Conservation (phyloP, 306 rosid genomes). For the Crotalaria pallida region DNA sequence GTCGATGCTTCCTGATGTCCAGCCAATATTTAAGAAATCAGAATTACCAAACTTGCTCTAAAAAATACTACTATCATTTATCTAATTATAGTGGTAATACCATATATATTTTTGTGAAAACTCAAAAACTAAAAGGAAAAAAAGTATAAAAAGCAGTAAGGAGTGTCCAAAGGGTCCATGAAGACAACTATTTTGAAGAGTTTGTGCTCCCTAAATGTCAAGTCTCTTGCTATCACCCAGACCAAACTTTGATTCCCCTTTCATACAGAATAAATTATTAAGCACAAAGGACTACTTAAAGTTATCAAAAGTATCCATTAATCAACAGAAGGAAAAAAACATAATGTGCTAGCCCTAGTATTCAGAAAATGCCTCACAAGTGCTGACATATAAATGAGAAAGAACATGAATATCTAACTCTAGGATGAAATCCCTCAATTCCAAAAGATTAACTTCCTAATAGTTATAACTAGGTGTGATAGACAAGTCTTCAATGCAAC, state of each 20-base stretch:
- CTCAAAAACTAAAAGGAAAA: not conserved
- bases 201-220: not conserved
- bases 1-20: not conserved
- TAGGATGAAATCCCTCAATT: not conserved
- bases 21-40: not conserved
- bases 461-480: not conserved
- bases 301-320: not conserved
- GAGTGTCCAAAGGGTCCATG: not conserved
- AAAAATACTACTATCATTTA: not conserved
- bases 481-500: not conserved
- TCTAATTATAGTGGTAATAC: not conserved
- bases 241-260: constrained; percentile 1
- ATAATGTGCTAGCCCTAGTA: not conserved
- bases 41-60: no score
- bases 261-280: not conserved
- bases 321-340: not conserved
- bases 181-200: not conserved
- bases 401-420: not conserved
- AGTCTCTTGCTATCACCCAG: not conserved
- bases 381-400: not conserved
- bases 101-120: not conserved
- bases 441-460: constrained; percentile 9
- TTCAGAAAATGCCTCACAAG: not conserved
- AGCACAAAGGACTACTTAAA: not conserved
- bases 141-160: not conserved